A percentile compares a stretch with the other conserved stretches of the same genome.
Conservation (phyloP, 2,329 filamentous ascomycete genomes). For the Nemania diffusa region DNA sequence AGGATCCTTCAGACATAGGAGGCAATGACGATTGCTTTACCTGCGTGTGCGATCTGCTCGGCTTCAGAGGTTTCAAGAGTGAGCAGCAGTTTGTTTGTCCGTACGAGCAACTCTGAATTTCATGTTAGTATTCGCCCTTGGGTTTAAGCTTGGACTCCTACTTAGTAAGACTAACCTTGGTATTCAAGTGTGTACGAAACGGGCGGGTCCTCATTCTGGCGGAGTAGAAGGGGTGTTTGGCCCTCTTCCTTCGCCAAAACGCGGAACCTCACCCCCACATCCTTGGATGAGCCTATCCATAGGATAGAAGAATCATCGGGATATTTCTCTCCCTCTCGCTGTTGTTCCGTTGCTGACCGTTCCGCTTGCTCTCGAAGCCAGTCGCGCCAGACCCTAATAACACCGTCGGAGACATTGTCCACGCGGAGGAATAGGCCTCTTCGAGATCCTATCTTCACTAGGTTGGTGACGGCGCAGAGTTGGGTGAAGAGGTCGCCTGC, state of each 20-base stretch:
- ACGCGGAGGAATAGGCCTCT: constrained; percentile 71
- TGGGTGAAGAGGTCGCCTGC: constrained; percentile 78
- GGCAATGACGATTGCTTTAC: constrained; percentile 75
- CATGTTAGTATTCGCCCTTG: constrained; percentile 26
- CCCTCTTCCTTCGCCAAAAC: constrained; percentile 63
- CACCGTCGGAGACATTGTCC: constrained; percentile 72
- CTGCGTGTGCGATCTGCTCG: constrained; percentile 68
- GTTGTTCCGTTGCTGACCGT: constrained; percentile 38
- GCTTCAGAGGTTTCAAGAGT: constrained; percentile 72
- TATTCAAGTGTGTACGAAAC: constrained; percentile 78
- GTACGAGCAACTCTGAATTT: constrained; percentile 73
- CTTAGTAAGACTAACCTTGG: constrained; percentile 68
- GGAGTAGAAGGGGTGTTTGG: constrained; percentile 64
- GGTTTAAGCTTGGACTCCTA: background rate
- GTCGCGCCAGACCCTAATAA: constrained; percentile 76
- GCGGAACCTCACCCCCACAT: constrained; percentile 75
- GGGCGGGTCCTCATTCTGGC: constrained; percentile 70
- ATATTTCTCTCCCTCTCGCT: constrained; percentile 37
- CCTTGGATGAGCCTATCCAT: constrained; percentile 73
- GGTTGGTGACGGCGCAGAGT: constrained; percentile 73
- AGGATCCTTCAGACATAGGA: constrained; percentile 45
- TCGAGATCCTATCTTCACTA: constrained; percentile 73
- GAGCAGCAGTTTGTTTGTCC: constrained; percentile 70
- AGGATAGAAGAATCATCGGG: constrained; percentile 59
- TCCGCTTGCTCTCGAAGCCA: constrained; percentile 68